Base-by-base conservation (phyloP, 345 rosid genomes). In the Lagerstroemia speciosa region DNA sequence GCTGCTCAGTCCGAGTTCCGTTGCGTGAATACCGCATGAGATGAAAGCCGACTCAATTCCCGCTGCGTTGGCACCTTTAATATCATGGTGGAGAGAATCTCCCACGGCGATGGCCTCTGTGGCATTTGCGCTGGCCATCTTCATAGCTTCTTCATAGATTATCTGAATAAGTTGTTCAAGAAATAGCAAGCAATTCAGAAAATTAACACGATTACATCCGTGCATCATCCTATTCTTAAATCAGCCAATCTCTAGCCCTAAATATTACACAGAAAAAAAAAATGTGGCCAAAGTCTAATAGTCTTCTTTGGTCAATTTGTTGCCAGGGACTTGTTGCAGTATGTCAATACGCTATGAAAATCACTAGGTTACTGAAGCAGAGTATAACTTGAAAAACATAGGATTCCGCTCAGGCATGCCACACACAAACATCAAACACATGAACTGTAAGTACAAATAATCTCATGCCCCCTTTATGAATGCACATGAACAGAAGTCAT, bases 51-150 rank as follows among this genome's bases (percentile, higher is more conserved):
- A 91, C 31, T 79, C 84, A 73, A 93, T 87, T 65, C 94, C 98
- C 41, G 88, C 85, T 26, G 76, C 84, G 81, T 93, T 93, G 29
- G 96, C 97, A 41, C 96, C 98, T 69, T 83, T 91, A 66, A 93
- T 84, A 73, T 93, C 97, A 65, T 93, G 96, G 83, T 86, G 93
- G 74, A 93, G 87, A 34, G 98, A 93, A 74, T 91, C 97, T 10
- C 97, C 98, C 53, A 93, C 91, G 6, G 87, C 94, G 1, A 91
- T 87, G 22, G 81, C 78, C 33, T 93, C 90, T 3, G 74, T 72
- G 48, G 86, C 82, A 69, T 77, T 84, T 67, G 82, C 78, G 66
- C 89, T 89, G 0, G 75, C 90, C 74, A 93, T 86, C 53, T 69
- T 87, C 84, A 93, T 84, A 12, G 94, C 98, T 15, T 87, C 78